A percentile compares a stretch with the other conserved stretches of the same genome.
phyloP scores from a whole-genome alignment of 495 filamentous ascomycete genomes.

The Copromyces sp. region DNA sequence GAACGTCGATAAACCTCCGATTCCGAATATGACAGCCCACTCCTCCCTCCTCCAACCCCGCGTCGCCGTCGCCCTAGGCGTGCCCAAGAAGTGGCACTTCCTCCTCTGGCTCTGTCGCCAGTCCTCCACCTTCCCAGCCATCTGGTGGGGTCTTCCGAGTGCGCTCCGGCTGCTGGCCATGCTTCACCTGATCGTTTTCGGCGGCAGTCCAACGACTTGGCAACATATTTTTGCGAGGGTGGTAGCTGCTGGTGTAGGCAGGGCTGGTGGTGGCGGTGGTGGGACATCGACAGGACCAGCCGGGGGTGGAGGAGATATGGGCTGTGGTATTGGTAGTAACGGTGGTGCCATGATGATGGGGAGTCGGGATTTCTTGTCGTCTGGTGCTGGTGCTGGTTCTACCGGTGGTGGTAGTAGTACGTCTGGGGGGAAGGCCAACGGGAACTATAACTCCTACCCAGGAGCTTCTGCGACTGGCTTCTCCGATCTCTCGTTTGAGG shows the following conservation, averaged over 20 bases:
- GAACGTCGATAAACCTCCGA: conserved; percentile 35
- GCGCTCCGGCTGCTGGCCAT: conserved; percentile 35
- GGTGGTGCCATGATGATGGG: not conserved
- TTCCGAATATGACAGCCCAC: conserved; percentile 41
- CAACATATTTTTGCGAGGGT: conserved; percentile 16
- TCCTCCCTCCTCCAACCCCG: conserved; percentile 53
- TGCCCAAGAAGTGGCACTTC: conserved; percentile 37
- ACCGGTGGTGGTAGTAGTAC: not conserved
- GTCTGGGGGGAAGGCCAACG: not conserved
- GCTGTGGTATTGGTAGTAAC: not conserved
- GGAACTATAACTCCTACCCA: not conserved
- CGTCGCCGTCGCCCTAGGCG: conserved; percentile 38
- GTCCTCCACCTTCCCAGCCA: conserved; percentile 31
- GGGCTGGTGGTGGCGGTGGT: not conserved
- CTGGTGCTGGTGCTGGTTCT: not conserved
- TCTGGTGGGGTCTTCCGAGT: conserved; percentile 34
- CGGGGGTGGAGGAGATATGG: conserved; percentile 36
- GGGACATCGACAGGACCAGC: conserved; percentile 28
- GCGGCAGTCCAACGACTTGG: conserved; percentile 2
- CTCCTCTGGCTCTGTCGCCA: conserved; percentile 36
- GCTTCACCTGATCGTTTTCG: conserved; percentile 19
- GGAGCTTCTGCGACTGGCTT: conserved; percentile 4
- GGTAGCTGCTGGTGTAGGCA: conserved; percentile 25
- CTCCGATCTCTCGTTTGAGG: conserved; percentile 17
- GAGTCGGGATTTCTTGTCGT: not conserved